Evolutionary conservation across 805 yeast species (phyloP).

Genomic region (Ogataea angusta): DNA sequence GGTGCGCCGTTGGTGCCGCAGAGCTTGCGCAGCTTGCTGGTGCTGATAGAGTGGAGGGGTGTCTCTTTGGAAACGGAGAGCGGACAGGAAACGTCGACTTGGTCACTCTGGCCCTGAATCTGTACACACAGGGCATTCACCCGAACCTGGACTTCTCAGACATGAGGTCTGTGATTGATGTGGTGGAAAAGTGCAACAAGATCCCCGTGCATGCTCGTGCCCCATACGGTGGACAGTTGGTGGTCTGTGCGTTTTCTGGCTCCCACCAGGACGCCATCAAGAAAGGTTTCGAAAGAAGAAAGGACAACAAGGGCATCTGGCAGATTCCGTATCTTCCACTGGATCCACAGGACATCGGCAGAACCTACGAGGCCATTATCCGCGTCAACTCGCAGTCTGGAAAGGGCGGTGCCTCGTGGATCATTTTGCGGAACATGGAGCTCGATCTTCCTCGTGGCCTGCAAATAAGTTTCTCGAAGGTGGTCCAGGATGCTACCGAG

Average conservation of each 20-base stretch:
- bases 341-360: slow-evolving; percentile 81
- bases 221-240: slow-evolving; percentile 77
- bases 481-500: slow-evolving; percentile 71
- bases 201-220: slow-evolving; percentile 73
- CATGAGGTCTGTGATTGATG: slow-evolving; percentile 59
- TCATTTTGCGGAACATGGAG: slow-evolving; percentile 69
- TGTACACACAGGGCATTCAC: slow-evolving; percentile 74
- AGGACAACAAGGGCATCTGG: slow-evolving; percentile 47
- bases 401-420: slow-evolving; percentile 90
- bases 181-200: slow-evolving; percentile 74
- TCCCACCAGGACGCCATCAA: slow-evolving; percentile 39
- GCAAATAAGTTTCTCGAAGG: slow-evolving; percentile 70
- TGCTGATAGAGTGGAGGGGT: slow-evolving; percentile 82
- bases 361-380: slow-evolving; percentile 89
- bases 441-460: slow-evolving; percentile 78
- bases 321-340: slow-evolving; percentile 77
- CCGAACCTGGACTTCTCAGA: slow-evolving; percentile 73
- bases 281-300: slow-evolving; percentile 36
- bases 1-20: slow-evolving; percentile 83
- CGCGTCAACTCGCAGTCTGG: slow-evolving; percentile 87
- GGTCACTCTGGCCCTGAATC: slow-evolving; percentile 68
- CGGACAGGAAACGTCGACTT: slow-evolving; percentile 82
- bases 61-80: slow-evolving; percentile 81
- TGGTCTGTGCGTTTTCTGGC: slow-evolving; percentile 76
- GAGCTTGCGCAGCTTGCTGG: slow-evolving; percentile 76